Evolutionary conservation across 2,329 filamentous ascomycete genomes (phyloP), one percentile per base, ranked within the genome.

Genomic region (Seiridium cupressi): DNA sequence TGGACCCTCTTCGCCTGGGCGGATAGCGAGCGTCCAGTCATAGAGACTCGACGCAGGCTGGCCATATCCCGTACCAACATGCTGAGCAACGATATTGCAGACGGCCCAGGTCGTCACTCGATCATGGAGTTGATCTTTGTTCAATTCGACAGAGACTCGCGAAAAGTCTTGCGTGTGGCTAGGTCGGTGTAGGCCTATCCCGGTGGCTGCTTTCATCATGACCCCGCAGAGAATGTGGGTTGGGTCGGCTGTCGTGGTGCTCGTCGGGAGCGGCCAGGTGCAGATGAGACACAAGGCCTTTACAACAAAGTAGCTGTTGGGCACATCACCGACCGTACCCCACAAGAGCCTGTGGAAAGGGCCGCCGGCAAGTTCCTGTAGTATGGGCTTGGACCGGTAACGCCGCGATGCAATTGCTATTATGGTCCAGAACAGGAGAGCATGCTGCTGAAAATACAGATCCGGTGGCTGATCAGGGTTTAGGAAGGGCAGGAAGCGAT

Each of bases 191-290:
- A 95, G 80, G 26, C 91, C 91, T 66, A 93, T 92, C 65, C 92
- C 90, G 65, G 92, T 93, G 7, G 91, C 91, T 31, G 91, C 86
- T 76, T 93, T 92, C 86, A 94, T 93, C 89, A 94, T 92, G 62
- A 92, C 86, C 57, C 91, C 91, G 66, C 89, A 89, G 18, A 93
- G 78, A 71, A 92, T 93, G 70, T 93, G 92, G 1, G 91, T 94
- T 3, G 90, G 90, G 66, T 95, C 91, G 6, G 88, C 88, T 5
- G 89, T 89, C 1, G 90, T 92, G 4, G 89, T 91, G 73, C 89
- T 92, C n/a, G 89, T 92, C 0, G 91, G 91, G 44, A 94, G 76
- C 5, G 91, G 91, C 91, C 91, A 95, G 4, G 89, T 91, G 73
- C 91, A 94, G 47, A 93, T 76, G 60, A 95, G 76, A 69, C 90